phyloP scores from a whole-genome alignment of 2,329 filamentous ascomycete species.

The Penicillium polonicum region DNA sequence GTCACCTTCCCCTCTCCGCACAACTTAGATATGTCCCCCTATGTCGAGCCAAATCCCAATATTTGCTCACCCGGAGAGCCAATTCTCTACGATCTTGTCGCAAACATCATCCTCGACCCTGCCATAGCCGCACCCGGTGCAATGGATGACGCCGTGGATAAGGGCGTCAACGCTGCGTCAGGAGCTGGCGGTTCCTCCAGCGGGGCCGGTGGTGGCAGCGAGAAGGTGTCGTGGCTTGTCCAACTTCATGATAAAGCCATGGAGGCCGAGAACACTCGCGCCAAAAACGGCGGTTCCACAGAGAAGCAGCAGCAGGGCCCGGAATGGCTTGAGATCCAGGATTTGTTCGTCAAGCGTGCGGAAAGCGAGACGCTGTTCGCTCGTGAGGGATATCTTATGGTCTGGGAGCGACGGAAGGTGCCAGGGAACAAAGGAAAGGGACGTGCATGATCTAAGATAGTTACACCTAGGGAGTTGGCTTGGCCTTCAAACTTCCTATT shows the following conservation, averaged over 20 bases:
- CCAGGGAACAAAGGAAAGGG: constrained; percentile 42
- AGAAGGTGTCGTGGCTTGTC: constrained; percentile 93
- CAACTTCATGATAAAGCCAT: constrained; percentile 77
- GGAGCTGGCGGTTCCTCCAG: constrained; percentile 39
- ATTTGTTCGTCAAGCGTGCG: constrained; percentile 86
- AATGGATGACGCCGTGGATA: constrained; percentile 42
- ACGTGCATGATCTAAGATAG: constrained; percentile 8
- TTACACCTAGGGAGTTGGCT: not conserved
- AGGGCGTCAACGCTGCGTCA: constrained; percentile 38
- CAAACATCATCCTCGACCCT: constrained; percentile 70
- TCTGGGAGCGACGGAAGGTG: constrained; percentile 80
- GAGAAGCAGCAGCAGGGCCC: constrained; percentile 51
- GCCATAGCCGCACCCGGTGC: constrained; percentile 65
- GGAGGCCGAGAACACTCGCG: constrained; percentile 38
- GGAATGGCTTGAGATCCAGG: constrained; percentile 92
- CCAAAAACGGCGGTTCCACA: constrained; percentile 25
- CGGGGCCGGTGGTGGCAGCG: constrained; percentile 81
- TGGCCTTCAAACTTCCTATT: not conserved
- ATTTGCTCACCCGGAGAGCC: constrained; percentile 72
- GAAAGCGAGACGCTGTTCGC: constrained; percentile 87
- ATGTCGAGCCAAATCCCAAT: constrained; percentile 80
- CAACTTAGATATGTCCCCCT: constrained; percentile 82
- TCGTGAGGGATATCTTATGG: constrained; percentile 90
- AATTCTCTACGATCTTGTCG: constrained; percentile 91
- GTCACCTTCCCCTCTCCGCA: constrained; percentile 88